These are phyloP conservation scores for Ophidiomyces ophidiicola DNA, from an alignment of 2,329 filamentous ascomycete species.

Conservation along the genomic window DNA sequence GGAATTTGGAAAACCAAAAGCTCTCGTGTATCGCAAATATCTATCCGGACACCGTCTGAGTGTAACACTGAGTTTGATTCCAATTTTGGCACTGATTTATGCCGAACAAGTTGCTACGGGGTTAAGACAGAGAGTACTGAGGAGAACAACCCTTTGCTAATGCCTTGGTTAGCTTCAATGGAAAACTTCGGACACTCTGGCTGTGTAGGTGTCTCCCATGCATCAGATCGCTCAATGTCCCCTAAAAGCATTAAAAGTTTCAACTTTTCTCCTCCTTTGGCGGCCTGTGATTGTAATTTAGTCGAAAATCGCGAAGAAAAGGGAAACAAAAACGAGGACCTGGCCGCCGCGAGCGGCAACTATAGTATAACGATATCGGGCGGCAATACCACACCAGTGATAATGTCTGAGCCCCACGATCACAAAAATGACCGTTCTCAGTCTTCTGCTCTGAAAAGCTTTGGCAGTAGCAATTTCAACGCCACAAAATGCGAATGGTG, in stretches of 20 bases:
- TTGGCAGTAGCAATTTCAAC: too few relatives aligned
- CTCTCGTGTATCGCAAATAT: constrained; percentile 15
- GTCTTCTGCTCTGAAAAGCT: too few relatives aligned
- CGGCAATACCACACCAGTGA: too few relatives aligned
- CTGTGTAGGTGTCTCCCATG: too few relatives aligned
- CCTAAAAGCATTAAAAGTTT: neutral
- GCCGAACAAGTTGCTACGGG: constrained; percentile 18
- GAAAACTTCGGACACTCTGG: neutral
- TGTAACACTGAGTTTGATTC: constrained; percentile 23
- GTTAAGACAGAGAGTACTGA: constrained; percentile 10
- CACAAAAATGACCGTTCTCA: too few relatives aligned
- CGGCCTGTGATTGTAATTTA: neutral
- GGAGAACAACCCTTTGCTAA: constrained; percentile 10
- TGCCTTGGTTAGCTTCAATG: constrained; percentile 12
- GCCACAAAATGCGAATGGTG: too few relatives aligned
- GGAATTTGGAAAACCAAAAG: constrained; percentile 10
- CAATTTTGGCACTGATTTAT: constrained; percentile 21
- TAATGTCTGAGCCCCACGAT: too few relatives aligned
- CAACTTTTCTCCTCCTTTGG: neutral
- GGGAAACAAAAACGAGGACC: too few relatives aligned
- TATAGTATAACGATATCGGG: neutral
- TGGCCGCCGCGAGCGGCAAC: neutral
- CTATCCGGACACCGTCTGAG: constrained; percentile 16
- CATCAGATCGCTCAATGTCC: neutral
- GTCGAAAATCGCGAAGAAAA: neutral